Percentiles rank a stretch among this genome's conserved stretches.
Conservation (phyloP, 73 alveolate species). For the Paramecium sonneborni region DNA sequence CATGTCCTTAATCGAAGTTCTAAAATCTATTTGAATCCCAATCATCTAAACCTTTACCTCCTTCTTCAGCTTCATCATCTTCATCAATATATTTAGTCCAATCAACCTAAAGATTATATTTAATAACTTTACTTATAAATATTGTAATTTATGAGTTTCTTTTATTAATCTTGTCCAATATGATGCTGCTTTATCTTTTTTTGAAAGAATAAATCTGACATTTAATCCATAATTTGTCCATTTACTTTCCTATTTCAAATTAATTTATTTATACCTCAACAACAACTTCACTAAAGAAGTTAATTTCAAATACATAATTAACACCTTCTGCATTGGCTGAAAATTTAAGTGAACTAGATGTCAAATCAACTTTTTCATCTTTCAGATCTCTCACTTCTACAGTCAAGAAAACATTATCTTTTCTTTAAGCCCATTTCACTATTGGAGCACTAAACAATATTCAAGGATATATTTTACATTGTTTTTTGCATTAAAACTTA, state of each 20-base stretch:
- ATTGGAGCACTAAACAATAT: slow-evolving; percentile 70
- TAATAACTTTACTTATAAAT: slow-evolving; percentile 63
- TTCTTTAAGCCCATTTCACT: slow-evolving; percentile 92
- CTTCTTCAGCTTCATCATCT: slow-evolving; percentile 81
- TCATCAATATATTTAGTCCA: slow-evolving; percentile 72
- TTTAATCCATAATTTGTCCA: slow-evolving; percentile 54
- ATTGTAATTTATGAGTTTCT: slow-evolving; percentile 58
- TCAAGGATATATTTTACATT: not conserved
- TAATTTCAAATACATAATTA: slow-evolving; percentile 68
- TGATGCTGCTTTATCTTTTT: slow-evolving; percentile 73
- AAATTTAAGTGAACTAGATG: slow-evolving; percentile 69
- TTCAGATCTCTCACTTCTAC: slow-evolving; percentile 83
- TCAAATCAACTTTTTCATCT: slow-evolving; percentile 78
- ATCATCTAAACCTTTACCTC: slow-evolving; percentile 77
- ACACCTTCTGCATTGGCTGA: slow-evolving; percentile 68
- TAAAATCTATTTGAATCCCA: slow-evolving; percentile 55
- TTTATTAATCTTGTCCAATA: slow-evolving; percentile 78
- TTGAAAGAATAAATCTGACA: slow-evolving; percentile 42
- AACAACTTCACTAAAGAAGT: slow-evolving; percentile 72
- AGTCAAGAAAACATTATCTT: slow-evolving; percentile 85
- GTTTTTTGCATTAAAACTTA: not conserved
- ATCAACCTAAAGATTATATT: slow-evolving; percentile 66
- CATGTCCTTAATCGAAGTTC: slow-evolving; percentile 74
- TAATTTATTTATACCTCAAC: slow-evolving; percentile 68
- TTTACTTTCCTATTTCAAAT: slow-evolving; percentile 60